Percentiles rank a stretch among this genome's conserved stretches.
Conservation (phyloP, 176 grass and related monocot species). For the Lolium multiflorum region DNA sequence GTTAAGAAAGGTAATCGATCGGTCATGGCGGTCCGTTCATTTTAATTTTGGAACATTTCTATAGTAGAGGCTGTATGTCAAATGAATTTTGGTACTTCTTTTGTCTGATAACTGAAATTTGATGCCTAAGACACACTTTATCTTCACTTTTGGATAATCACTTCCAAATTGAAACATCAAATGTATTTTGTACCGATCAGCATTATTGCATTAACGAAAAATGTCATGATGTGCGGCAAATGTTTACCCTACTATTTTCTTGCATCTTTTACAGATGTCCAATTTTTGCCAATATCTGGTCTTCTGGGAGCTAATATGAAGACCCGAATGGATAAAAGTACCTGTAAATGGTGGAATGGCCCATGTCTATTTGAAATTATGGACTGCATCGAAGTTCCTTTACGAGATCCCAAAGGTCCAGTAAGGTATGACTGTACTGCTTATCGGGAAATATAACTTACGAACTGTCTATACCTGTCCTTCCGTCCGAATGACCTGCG, state of each 20-base stretch:
- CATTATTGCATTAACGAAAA: not conserved
- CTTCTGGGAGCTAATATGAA: conserved; percentile 89
- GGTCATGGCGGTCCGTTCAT: not conserved
- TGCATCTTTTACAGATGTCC: conserved; percentile 73
- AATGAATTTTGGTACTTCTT: not conserved
- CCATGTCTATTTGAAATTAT: conserved; percentile 92
- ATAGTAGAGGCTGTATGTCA: not conserved
- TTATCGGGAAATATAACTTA: not conserved
- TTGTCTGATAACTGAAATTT: not conserved
- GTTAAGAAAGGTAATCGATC: not conserved
- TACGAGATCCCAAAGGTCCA: conserved; percentile 83
- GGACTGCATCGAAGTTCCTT: conserved; percentile 81
- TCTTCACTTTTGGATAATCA: not conserved
- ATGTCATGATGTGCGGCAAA: not conserved
- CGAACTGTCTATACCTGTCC: not conserved
- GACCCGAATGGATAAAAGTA: conserved; percentile 77
- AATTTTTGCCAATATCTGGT: conserved; percentile 93
- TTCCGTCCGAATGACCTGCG: not conserved
- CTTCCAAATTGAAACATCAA: not conserved
- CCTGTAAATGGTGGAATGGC: conserved; percentile 82
- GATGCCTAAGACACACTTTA: not conserved
- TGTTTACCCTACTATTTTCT: conserved; percentile 1
- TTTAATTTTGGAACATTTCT: conserved; percentile 3
- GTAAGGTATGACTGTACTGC: conserved; percentile 56
- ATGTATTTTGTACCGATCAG: not conserved